Percentiles rank a stretch among this genome's conserved stretches.
These are phyloP conservation scores for Phymatotrichopsis omnivora DNA, from an alignment of 2,329 filamentous ascomycete species.

Conservation along the genomic window DNA sequence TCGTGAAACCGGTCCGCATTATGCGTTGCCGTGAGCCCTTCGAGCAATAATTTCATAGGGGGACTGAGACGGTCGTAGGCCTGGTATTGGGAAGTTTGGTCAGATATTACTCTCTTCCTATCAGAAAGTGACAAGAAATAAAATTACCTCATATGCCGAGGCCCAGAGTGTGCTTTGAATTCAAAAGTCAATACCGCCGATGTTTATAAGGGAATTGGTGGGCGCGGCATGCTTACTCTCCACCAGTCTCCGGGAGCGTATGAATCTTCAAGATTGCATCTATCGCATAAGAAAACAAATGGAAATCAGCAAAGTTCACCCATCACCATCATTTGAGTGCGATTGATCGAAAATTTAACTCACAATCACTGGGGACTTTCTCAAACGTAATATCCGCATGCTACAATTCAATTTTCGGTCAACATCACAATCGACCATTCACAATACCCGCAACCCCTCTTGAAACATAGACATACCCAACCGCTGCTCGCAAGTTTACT, in stretches of 20 bases:
- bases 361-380: constrained; percentile 49
- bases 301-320: too few species aligned
- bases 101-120: background rate
- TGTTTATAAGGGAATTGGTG: background rate
- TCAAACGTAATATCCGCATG: constrained; percentile 57
- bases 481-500: constrained; percentile 13
- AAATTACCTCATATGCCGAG: constrained; percentile 34
- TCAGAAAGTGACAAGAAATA: background rate
- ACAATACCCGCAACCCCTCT: background rate
- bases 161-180: constrained; percentile 50
- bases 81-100: constrained; percentile 47
- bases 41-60: constrained; percentile 48
- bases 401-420: too few species aligned
- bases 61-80: constrained; percentile 53
- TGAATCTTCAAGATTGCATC: constrained; percentile 49
- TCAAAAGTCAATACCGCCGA: too few species aligned
- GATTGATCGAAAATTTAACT: too few species aligned
- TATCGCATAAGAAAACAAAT: too few species aligned
- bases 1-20: constrained; percentile 44
- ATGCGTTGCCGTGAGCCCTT: constrained; percentile 47
- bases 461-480: constrained; percentile 3
- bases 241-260: constrained; percentile 47
- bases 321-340: too few species aligned
- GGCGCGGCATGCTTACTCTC: constrained; percentile 38
- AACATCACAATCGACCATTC: constrained; percentile 1